These are phyloP conservation scores for Fomitiporia mediterranea DNA, from an alignment of 1,284 basidiomycete species.

Conservation along the genomic window DNA sequence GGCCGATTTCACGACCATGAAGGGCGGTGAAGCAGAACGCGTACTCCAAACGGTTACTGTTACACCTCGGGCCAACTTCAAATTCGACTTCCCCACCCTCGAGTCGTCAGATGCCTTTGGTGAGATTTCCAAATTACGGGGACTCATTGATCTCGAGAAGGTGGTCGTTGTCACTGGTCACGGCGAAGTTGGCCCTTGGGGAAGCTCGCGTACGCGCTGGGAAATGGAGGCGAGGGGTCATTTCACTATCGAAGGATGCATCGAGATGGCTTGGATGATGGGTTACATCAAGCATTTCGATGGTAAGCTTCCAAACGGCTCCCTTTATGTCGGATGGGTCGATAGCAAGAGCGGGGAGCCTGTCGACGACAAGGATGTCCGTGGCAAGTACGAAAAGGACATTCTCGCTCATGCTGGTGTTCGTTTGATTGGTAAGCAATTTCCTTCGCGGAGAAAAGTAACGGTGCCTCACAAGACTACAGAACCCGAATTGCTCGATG, in stretches of 20 bases:
- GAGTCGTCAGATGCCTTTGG: constrained; percentile 63
- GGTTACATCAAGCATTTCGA: constrained; percentile 98
- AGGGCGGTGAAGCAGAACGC: constrained; percentile 90
- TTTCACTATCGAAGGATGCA: constrained; percentile 94
- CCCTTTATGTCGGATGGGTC: constrained; percentile 96
- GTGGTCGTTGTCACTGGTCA: constrained; percentile 95
- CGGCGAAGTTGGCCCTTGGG: constrained; percentile 98
- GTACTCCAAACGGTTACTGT: constrained; percentile 91
- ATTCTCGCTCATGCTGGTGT: constrained; percentile 93
- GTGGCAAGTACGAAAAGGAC: constrained; percentile 91
- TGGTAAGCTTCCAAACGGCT: constrained; percentile 89
- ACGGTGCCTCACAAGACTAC: constrained; percentile 22
- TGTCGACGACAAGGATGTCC: constrained; percentile 98
- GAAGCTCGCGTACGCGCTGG: constrained; percentile 97
- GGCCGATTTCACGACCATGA: constrained; percentile 89
- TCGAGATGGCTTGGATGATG: constrained; percentile 99
- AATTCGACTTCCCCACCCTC: constrained; percentile 86
- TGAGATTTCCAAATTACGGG: constrained; percentile 74
- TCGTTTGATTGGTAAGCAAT: constrained; percentile 78
- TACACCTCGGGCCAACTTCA: constrained; percentile 96
- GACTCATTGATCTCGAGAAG: constrained; percentile 92
- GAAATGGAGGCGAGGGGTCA: constrained; percentile 96
- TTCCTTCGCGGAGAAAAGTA: constrained; percentile 2
- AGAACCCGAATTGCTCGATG: constrained; percentile 97
- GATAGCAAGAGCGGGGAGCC: constrained; percentile 93